Evolutionary conservation across 768 basidiomycete genomes (phyloP).

Genomic region (Butyriboletus loyo): DNA sequence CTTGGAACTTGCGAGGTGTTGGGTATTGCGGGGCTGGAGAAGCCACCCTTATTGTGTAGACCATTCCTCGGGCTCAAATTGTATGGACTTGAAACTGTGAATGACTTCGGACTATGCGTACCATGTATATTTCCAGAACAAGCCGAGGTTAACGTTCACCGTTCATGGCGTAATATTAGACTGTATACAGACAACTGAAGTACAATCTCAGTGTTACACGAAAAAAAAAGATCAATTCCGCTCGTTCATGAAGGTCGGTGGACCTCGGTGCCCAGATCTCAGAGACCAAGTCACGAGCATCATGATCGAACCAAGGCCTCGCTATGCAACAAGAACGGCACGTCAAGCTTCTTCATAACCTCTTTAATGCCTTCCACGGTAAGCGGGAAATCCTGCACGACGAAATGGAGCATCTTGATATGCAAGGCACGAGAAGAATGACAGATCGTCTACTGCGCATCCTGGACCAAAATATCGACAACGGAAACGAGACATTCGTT

Average conservation of each 20-base stretch:
- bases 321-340: conserved; percentile 20
- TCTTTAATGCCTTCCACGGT: conserved; percentile 24
- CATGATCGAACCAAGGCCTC: not conserved
- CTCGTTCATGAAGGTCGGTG: not conserved
- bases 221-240: not conserved
- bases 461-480: too few species aligned
- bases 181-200: not conserved
- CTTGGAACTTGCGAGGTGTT: conserved; percentile 70
- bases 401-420: conserved; percentile 26
- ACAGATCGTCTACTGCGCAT: conserved; percentile 2
- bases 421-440: conserved; percentile 6
- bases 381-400: conserved; percentile 27
- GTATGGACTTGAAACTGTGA: too few species aligned
- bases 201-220: not conserved
- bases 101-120: too few species aligned
- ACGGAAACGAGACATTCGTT: not conserved
- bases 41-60: conserved; percentile 1
- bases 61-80: not conserved
- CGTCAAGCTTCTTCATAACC: not conserved
- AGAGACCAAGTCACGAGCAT: not conserved
- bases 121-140: too few species aligned
- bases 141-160: too few species aligned
- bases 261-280: not conserved
- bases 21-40: conserved; percentile 38
- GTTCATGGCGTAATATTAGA: not conserved